Evolutionary conservation across 805 yeast genomes (phyloP), one percentile per base, ranked within the genome.

Genomic region (Brettanomyces custersianus): DNA sequence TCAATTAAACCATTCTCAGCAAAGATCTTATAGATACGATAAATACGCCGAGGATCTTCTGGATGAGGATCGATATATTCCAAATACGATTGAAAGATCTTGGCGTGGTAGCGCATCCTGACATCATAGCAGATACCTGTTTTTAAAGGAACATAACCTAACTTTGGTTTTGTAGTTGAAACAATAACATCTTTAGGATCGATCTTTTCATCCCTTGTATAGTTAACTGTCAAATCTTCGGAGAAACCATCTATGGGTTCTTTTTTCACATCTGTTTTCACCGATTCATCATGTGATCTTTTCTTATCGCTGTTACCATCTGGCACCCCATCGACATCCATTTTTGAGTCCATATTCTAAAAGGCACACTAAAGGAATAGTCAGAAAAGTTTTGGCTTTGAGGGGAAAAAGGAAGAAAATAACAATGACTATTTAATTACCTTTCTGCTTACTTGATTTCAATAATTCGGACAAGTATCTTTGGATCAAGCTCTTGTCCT

Each of bases 51-150:
- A 9, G 99, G 99, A 54, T 92, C 98, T 57, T 92, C 99, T 4
- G 99, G 99, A 55, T 92, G 99, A 2, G 97, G 98, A 54, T 92
- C 98, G 35, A 90, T 85, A 59, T 90, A 90, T 57, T 90, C 96
- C 49, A 75, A 83, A 47, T 90, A 85, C 2, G 92, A 81, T 3
- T 95, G 85, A 61, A 83, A 88, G 36, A 92, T 80, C 54, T 87
- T 85, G 27, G 96, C 95, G 56, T 92, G 99, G 57, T 90, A 92
- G 42, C 98, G 70, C 97, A 92, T 92, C 43, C 97, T 70, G 16
- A 87, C 96, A 57, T 92, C 99, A 59, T 92, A 92, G 40, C 94
- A 90, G 6, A 92, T 63, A 0, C 98, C 99, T 0, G 98, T 90
- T 55, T 87, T 90, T 49, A 82, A 61, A 2, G 83, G 84, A 18